Percentiles rank a stretch among this genome's conserved stretches.
These are phyloP conservation scores for Sporormia fimetaria DNA, from an alignment of 495 filamentous ascomycete species.

Conservation along the genomic window DNA sequence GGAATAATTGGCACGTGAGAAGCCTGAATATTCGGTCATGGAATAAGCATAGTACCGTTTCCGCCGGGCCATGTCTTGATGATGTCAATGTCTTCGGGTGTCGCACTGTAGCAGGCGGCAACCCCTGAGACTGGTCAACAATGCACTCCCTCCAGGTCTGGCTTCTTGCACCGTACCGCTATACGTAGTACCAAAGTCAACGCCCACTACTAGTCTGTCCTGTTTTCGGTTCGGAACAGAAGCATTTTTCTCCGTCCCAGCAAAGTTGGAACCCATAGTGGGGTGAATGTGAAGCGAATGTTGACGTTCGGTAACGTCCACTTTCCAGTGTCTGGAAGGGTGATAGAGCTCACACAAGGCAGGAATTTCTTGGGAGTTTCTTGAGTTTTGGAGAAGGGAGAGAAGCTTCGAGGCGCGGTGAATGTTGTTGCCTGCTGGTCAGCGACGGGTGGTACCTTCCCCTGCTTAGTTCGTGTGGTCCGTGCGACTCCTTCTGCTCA, in stretches of 20 bases:
- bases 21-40: constrained; percentile 7
- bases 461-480: too few relatives aligned
- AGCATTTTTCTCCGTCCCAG: constrained; percentile 3
- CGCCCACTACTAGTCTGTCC: constrained; percentile 32
- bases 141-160: not conserved
- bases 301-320: too few relatives aligned
- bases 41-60: constrained; percentile 33
- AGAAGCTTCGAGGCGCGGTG: too few relatives aligned
- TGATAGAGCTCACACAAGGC: too few relatives aligned
- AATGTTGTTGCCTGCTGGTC: too few relatives aligned
- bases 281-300: constrained; percentile 21
- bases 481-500: too few relatives aligned
- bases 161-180: constrained; percentile 16
- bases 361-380: too few relatives aligned
- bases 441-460: too few relatives aligned
- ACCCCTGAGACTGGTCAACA: constrained; percentile 39
- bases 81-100: constrained; percentile 66
- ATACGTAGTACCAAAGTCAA: constrained; percentile 36
- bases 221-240: constrained; percentile 9
- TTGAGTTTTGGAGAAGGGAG: too few relatives aligned
- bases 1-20: constrained; percentile 6
- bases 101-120: constrained; percentile 62
- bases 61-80: constrained; percentile 75
- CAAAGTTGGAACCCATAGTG: constrained; percentile 15
- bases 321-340: too few relatives aligned